phyloP scores from a whole-genome alignment of 805 yeast species.

The Millerozyma miso region DNA sequence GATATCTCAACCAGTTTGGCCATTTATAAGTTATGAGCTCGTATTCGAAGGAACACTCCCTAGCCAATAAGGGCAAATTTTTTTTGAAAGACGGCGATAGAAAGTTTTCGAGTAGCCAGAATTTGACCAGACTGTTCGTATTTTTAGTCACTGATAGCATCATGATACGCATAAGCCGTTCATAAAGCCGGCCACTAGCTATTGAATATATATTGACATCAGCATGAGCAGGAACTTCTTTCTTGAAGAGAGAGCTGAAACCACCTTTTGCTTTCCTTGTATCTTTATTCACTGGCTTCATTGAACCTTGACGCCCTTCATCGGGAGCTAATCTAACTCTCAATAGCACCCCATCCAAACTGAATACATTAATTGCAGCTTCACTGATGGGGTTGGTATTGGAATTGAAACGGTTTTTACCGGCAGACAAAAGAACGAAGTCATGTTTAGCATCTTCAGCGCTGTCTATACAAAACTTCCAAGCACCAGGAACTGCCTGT shows the following conservation, averaged over 20 bases:
- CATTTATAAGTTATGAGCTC: conserved; percentile 83
- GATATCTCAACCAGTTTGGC: conserved; percentile 87
- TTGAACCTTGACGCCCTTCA: conserved; percentile 11
- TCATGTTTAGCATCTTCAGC: conserved; percentile 22
- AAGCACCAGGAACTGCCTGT: conserved; percentile 66
- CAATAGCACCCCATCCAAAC: conserved; percentile 43
- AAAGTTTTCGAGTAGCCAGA: conserved; percentile 84
- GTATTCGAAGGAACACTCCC: conserved; percentile 58
- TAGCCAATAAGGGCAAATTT: conserved; percentile 57
- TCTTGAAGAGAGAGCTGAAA: conserved; percentile 1
- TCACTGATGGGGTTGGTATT: conserved; percentile 20
- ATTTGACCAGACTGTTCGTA: conserved; percentile 56
- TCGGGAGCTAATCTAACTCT: conserved; percentile 44
- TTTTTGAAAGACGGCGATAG: conserved; percentile 65
- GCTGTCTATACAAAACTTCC: conserved; percentile 47
- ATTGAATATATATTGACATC: conserved; percentile 79
- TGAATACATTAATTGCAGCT: conserved; percentile 31
- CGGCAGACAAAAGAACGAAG: conserved; percentile 33
- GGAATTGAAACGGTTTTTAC: conserved; percentile 36
- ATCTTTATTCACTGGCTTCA: conserved; percentile 6
- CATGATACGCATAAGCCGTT: conserved; percentile 73
- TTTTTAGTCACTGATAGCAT: conserved; percentile 68
- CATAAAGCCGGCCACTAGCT: conserved; percentile 80
- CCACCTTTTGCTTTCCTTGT: conserved; percentile 3
- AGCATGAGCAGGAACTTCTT: conserved; percentile 16